Percentiles rank a stretch among this genome's conserved stretches.
Evolutionary conservation across 768 basidiomycete species (phyloP).

Genomic region (Fistulinella prunicolor): DNA sequence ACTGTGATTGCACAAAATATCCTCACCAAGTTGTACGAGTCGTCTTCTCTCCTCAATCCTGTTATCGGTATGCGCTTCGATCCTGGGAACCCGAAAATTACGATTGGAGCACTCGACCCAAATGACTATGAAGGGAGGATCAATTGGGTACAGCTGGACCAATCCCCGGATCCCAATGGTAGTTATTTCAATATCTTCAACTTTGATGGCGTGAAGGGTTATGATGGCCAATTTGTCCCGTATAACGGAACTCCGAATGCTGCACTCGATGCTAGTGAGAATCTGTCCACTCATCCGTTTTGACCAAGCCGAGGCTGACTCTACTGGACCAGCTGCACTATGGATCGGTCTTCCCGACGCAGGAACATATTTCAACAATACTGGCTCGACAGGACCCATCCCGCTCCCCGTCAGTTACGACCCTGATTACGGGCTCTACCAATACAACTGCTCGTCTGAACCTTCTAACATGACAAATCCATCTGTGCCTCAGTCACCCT

Average conservation of each 20-base stretch:
- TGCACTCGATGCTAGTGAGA: conserved; percentile 26
- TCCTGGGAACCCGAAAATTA: conserved; percentile 27
- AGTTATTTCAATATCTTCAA: conserved; percentile 20
- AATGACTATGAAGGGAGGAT: conserved; percentile 31
- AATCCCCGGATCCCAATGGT: conserved; percentile 14
- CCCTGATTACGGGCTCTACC: background rate
- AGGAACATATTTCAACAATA: conserved; percentile 15
- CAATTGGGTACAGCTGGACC: conserved; percentile 27
- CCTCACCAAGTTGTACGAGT: conserved; percentile 19
- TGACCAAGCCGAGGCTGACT: background rate
- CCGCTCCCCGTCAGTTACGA: conserved; percentile 4
- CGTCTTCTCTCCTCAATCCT: conserved; percentile 28
- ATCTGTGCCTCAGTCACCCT: conserved; percentile 13
- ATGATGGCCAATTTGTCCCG: conserved; percentile 27
- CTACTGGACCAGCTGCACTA: conserved; percentile 9
- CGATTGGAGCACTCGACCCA: conserved; percentile 32
- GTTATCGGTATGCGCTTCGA: conserved; percentile 31
- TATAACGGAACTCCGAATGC: conserved; percentile 12
- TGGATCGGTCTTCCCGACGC: conserved; percentile 19
- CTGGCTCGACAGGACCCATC: conserved; percentile 23
- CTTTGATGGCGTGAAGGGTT: conserved; percentile 31
- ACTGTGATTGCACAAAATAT: conserved; percentile 9
- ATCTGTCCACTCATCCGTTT: background rate
- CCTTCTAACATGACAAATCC: background rate
- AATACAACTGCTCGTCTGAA: conserved; percentile 19